Evolutionary conservation across 2,329 filamentous ascomycete genomes (phyloP), one percentile per base, ranked within the genome.

Genomic region (Aspergillus pseudoviridinutans): DNA sequence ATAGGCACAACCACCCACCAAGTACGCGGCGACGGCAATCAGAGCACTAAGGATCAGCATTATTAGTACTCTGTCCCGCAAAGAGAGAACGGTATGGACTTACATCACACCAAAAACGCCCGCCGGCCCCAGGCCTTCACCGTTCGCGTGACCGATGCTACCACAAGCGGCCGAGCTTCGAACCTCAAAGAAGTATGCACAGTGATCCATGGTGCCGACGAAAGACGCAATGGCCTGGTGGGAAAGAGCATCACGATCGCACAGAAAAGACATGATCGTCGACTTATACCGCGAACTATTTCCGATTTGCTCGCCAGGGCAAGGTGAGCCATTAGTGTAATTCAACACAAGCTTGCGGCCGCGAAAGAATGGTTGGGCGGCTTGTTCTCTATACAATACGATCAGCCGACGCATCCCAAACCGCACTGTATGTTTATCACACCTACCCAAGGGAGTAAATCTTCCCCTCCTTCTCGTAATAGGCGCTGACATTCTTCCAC

Each of bases 171-270:
- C 89, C 49, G 85, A 82, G 25, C 91, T 94, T 63, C 93, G 89
- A 51, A 92, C 88, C 74, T 97, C 92, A 78, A 99, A 99, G 76
- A 96, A 90, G 76, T 97, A 99, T 29, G 91, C 86, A 80, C 94
- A 99, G 59, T 95, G 88, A 71, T 97, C 92, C 44, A 90, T 88
- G 60, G 92, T 88, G 58, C 90, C 91, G 58, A 97, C 88, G 72
- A 96, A 99, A 22, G 90, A 91, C 41, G 94, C 81, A 4, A 84
- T 83, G 3, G 92, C 87, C 44, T 84, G 81, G 4, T 84, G 84
- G 29, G 81, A 82, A 1, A 87, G 79, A 1, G 90, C 86, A 66
- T 97, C 92, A 61, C 85, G 86, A 71, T 97, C 92, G 79, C 94
- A 99, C 63, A 94, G 87, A 72, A 97, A 93, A 25, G 92, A 94